These are phyloP conservation scores for Hymenoscyphus linearis DNA, from an alignment of 2,329 filamentous ascomycete species.

Conservation along the genomic window DNA sequence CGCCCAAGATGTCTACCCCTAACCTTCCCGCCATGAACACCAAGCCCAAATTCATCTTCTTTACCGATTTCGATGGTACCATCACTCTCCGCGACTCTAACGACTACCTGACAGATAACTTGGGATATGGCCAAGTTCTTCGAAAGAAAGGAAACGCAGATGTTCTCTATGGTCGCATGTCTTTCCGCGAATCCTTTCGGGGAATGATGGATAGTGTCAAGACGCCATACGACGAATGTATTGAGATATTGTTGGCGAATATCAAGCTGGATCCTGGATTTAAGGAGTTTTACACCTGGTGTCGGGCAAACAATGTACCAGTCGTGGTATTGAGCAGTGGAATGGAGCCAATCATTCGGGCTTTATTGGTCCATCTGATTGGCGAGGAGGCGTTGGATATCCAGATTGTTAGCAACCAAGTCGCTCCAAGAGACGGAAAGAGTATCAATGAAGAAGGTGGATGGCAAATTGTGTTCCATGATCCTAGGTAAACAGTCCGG, in stretches of 20 bases:
- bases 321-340: constrained; percentile 88
- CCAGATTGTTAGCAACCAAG: constrained; percentile 86
- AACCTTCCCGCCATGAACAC: constrained; percentile 54
- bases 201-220: constrained; percentile 88
- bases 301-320: constrained; percentile 74
- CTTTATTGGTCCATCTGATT: constrained; percentile 72
- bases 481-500: constrained; percentile 58
- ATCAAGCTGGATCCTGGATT: constrained; percentile 88
- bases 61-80: constrained; percentile 97
- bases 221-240: constrained; percentile 75
- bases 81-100: constrained; percentile 71
- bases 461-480: constrained; percentile 85
- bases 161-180: constrained; percentile 63
- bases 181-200: constrained; percentile 81
- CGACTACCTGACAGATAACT: constrained; percentile 77
- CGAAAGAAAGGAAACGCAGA: constrained; percentile 71
- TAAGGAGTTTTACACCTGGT: constrained; percentile 81
- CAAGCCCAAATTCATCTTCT: constrained; percentile 90
- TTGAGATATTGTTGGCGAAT: constrained; percentile 70
- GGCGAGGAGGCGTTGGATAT: constrained; percentile 71
- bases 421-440: constrained; percentile 61
- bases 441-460: constrained; percentile 72
- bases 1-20: constrained; percentile 27
- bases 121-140: constrained; percentile 72
- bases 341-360: constrained; percentile 87